Evolutionary conservation across 108 stramenopile genomes (phyloP).

Genomic region (Nitzschia palea): DNA sequence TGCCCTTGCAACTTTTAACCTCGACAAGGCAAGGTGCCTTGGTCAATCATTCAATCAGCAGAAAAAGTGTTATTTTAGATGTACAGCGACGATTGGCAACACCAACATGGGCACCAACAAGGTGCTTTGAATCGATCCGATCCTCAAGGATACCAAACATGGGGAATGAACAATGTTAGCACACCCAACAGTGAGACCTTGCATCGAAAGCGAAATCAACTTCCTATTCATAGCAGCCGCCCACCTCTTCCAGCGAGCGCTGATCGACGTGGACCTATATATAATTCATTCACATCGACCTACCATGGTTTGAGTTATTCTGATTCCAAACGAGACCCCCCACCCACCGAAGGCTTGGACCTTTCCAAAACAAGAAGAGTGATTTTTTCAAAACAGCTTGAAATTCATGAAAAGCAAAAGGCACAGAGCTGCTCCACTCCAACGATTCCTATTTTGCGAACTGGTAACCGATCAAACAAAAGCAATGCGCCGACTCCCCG

Average conservation of each 20-base stretch:
- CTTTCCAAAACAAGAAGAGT: slow-evolving; percentile 1
- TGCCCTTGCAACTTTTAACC: too few relatives aligned
- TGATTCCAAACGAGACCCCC: slow-evolving; percentile 1
- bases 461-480: neutral
- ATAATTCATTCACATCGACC: slow-evolving; percentile 7
- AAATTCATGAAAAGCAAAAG: slow-evolving; percentile 17
- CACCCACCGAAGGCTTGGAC: neutral
- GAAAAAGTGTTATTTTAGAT: too few relatives aligned
- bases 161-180: neutral
- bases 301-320: neutral
- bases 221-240: neutral
- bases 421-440: slow-evolving; percentile 15
- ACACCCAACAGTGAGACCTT: neutral
- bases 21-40: too few relatives aligned
- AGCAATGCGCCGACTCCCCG: neutral
- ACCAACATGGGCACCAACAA: neutral
- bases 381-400: slow-evolving; percentile 16
- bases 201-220: neutral
- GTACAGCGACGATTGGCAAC: neutral
- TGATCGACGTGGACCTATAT: neutral
- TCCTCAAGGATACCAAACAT: slow-evolving; percentile 4
- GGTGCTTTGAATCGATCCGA: neutral
- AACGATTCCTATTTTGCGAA: slow-evolving; percentile 17
- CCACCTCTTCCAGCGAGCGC: neutral
- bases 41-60: too few relatives aligned